Percentiles rank a stretch among this genome's conserved stretches.
Evolutionary conservation across 306 rosid species (phyloP).

Genomic region (Neltuma alba): DNA sequence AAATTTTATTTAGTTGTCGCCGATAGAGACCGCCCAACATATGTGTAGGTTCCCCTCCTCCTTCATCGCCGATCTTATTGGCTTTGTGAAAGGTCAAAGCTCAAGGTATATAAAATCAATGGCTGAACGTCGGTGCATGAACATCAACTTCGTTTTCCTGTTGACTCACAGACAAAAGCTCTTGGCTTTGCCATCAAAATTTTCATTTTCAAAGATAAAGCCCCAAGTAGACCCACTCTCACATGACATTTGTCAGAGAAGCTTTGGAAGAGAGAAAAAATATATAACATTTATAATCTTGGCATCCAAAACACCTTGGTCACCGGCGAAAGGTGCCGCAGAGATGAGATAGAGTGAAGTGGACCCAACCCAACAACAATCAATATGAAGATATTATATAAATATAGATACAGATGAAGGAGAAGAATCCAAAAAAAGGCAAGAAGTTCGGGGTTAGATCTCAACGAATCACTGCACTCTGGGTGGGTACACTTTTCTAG

Average conservation of each 20-base stretch:
- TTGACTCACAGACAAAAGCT: constrained; percentile 19
- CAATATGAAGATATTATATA: background rate
- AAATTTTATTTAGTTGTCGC: constrained; percentile 38
- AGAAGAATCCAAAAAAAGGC: constrained; percentile 19
- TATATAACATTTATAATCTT: constrained; percentile 14
- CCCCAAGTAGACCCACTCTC: constrained; percentile 60
- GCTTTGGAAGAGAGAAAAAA: constrained; percentile 11
- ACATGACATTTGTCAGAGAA: constrained; percentile 82
- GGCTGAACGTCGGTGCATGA: constrained; percentile 67
- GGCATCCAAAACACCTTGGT: background rate
- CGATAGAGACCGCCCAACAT: constrained; percentile 48
- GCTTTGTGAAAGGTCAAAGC: constrained; percentile 36
- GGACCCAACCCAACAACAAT: constrained; percentile 41
- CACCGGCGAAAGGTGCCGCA: constrained; percentile 34
- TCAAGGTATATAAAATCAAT: constrained; percentile 32
- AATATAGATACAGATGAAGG: background rate
- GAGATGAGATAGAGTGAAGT: constrained; percentile 40
- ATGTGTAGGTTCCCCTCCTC: constrained; percentile 50
- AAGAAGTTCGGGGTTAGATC: constrained; percentile 3
- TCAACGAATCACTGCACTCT: constrained; percentile 11
- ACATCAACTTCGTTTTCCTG: constrained; percentile 27
- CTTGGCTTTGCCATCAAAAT: constrained; percentile 35
- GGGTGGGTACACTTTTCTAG: constrained; percentile 47
- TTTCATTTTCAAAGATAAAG: constrained; percentile 39
- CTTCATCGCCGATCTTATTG: constrained; percentile 35